Conservation (phyloP, 1,284 basidiomycete species). For the Coniferiporia sulphurascens region DNA sequence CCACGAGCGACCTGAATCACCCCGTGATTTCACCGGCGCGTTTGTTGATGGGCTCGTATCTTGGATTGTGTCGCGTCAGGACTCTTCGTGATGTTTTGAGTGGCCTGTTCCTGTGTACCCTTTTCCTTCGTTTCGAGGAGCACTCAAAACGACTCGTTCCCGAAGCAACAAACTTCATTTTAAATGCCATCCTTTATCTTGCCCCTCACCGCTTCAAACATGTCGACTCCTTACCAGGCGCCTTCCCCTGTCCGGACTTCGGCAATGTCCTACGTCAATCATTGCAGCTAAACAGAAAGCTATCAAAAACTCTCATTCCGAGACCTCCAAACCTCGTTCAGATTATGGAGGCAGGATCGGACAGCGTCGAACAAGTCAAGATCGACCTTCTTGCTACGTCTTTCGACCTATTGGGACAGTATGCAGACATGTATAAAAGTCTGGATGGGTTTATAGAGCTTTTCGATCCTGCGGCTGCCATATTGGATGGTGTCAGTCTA, state of each 20-base stretch:
- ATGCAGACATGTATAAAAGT: conserved; percentile 71
- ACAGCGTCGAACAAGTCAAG: conserved; percentile 55
- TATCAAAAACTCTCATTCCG: conserved; percentile 35
- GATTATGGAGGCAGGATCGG: conserved; percentile 34
- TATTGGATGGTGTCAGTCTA: conserved; percentile 52
- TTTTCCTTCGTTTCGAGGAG: conserved; percentile 80
- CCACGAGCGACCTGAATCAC: conserved; percentile 93
- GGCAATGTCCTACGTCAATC: conserved; percentile 38
- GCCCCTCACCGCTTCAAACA: conserved; percentile 55
- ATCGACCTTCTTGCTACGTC: conserved; percentile 59
- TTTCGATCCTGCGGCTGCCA: conserved; percentile 59
- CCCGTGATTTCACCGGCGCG: conserved; percentile 84
- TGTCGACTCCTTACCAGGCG: conserved; percentile 50
- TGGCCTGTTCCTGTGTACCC: conserved; percentile 85
- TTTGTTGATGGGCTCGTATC: conserved; percentile 88
- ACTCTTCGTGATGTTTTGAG: conserved; percentile 72
- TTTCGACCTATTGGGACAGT: conserved; percentile 60
- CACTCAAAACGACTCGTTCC: conserved; percentile 87
- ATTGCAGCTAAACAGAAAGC: conserved; percentile 38
- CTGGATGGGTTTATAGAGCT: conserved; percentile 83
- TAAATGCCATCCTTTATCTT: conserved; percentile 69
- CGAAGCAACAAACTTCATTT: conserved; percentile 83
- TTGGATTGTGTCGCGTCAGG: conserved; percentile 80
- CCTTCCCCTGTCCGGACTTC: conserved; percentile 74
- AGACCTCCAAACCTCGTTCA: conserved; percentile 44